A percentile compares a stretch with the other conserved stretches of the same genome.
phyloP scores from a whole-genome alignment of 2,329 filamentous ascomycete species.

The Talaromyces piceae region DNA sequence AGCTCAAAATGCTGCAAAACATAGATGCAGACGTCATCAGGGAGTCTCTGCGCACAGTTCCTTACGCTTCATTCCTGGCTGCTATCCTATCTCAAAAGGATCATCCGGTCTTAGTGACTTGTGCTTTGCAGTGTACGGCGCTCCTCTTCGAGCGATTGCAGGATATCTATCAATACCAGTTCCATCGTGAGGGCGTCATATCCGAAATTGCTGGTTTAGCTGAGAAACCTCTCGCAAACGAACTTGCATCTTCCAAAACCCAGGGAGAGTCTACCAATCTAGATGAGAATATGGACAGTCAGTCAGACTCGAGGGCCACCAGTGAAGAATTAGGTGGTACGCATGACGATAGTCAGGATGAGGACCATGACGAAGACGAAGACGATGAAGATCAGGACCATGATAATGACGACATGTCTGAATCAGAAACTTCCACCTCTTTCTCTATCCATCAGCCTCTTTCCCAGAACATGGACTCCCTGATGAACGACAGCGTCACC shows the following conservation, averaged over 20 bases:
- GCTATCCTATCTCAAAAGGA: conserved; percentile 95
- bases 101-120: conserved; percentile 76
- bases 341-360: conserved; percentile 22
- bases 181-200: conserved; percentile 94
- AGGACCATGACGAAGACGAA: conserved; percentile 24
- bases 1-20: conserved; percentile 96
- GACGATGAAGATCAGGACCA: conserved; percentile 33
- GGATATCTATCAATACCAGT: conserved; percentile 86
- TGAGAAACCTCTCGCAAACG: conserved; percentile 29
- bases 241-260: conserved; percentile 15
- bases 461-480: conserved; percentile 33
- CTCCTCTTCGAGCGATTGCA: conserved; percentile 77
- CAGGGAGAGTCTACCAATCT: conserved; percentile 16
- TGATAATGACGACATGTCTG: conserved; percentile 49
- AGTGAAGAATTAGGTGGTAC: conserved; percentile 8
- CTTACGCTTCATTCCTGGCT: conserved; percentile 91
- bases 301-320: conserved; percentile 7
- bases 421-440: conserved; percentile 60
- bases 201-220: conserved; percentile 80
- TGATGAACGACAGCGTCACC: conserved; percentile 65
- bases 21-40: conserved; percentile 77
- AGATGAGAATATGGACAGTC: conserved; percentile 11
- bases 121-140: conserved; percentile 82
- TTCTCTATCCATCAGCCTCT: conserved; percentile 35
- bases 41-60: conserved; percentile 77